These are phyloP conservation scores for Primulina huaijiensis DNA, from an alignment of 257 asterid genomes.

Conservation along the genomic window DNA sequence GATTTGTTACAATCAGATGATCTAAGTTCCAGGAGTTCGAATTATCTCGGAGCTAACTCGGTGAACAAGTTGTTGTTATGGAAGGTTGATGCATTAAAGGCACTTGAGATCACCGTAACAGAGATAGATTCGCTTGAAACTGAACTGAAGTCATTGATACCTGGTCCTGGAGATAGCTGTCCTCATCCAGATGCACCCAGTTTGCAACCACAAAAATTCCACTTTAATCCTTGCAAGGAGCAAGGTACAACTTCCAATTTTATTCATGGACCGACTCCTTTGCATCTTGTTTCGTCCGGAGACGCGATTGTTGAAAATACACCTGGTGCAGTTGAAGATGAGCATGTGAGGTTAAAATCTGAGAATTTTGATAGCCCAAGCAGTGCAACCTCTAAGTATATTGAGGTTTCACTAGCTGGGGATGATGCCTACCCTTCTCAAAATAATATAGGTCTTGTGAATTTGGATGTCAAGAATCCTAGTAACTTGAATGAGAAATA, in stretches of 20 bases:
- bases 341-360: conserved; percentile 36
- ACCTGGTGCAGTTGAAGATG: conserved; percentile 34
- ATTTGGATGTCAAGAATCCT: conserved; percentile 29
- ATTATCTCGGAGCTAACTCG: conserved; percentile 55
- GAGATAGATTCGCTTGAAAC: conserved; percentile 90
- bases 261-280: conserved; percentile 37
- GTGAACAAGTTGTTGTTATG: conserved; percentile 64
- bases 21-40: conserved; percentile 44
- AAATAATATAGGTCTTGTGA: conserved; percentile 27
- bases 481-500: conserved; percentile 29
- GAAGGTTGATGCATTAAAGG: conserved; percentile 69
- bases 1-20: conserved; percentile 62
- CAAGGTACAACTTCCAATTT: conserved; percentile 40
- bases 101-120: conserved; percentile 73
- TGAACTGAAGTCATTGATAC: conserved; percentile 53
- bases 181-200: conserved; percentile 42
- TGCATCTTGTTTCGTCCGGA: conserved; percentile 41
- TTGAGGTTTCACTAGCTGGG: conserved; percentile 38
- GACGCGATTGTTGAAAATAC: conserved; percentile 31
- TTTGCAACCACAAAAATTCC: conserved; percentile 41
- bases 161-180: conserved; percentile 34
- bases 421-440: conserved; percentile 32
- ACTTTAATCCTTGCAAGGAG: conserved; percentile 43
- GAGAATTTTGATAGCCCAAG: conserved; percentile 77
- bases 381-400: conserved; percentile 69